A percentile compares a stretch with the other conserved stretches of the same genome.
These are phyloP conservation scores for Spergularia bocconei DNA, from an alignment of 148 eudicot species.

Conservation along the genomic window DNA sequence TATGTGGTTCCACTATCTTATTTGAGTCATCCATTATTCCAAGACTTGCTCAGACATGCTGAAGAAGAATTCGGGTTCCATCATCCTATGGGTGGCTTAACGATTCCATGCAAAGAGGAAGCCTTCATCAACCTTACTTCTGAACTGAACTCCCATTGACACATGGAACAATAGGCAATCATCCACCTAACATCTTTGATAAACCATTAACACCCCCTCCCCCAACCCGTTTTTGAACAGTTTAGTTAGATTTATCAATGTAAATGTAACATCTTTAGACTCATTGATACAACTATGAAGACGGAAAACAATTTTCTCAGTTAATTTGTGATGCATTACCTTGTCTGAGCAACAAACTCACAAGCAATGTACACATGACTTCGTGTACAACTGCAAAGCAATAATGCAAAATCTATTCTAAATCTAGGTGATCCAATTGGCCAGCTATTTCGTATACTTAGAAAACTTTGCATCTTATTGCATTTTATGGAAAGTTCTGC, in stretches of 20 bases:
- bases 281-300: neutral
- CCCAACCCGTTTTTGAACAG: neutral
- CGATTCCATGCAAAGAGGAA: constrained; percentile 55
- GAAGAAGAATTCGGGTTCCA: constrained; percentile 55
- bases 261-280: neutral
- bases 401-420: neutral
- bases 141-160: constrained; percentile 5
- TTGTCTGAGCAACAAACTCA: neutral
- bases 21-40: constrained; percentile 45
- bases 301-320: neutral
- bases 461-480: neutral
- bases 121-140: constrained; percentile 31
- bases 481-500: neutral
- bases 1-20: constrained; percentile 46
- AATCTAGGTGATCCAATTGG: neutral
- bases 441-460: neutral
- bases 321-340: neutral
- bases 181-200: neutral
- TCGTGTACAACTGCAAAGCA: neutral
- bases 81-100: constrained; percentile 53
- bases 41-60: constrained; percentile 33
- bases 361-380: neutral
- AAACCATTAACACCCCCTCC: too few species aligned
- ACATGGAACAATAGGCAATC: neutral
- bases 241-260: neutral